A percentile compares a stretch with the other conserved stretches of the same genome.
Conservation (phyloP, 2,329 filamentous ascomycete genomes). For the Apiospora hydei region DNA sequence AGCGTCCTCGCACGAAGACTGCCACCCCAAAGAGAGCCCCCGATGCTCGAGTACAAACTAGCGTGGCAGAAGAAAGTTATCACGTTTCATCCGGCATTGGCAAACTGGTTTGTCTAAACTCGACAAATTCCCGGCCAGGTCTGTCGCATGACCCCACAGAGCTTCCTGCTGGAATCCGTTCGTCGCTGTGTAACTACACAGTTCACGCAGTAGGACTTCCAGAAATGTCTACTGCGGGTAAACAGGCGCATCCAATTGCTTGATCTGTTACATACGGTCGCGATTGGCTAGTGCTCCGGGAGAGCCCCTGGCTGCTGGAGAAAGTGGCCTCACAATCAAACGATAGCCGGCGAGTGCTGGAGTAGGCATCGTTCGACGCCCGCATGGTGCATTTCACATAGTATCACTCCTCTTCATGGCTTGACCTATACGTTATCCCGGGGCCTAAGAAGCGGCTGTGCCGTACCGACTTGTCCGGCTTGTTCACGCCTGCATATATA, state of each 20-base stretch:
- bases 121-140: background rate
- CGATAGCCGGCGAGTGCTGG: constrained; percentile 2
- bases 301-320: background rate
- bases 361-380: constrained; percentile 8
- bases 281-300: background rate
- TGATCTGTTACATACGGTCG: background rate
- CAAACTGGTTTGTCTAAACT: background rate
- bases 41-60: background rate
- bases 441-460: background rate
- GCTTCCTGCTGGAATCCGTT: background rate
- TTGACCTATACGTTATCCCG: background rate
- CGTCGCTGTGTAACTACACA: background rate
- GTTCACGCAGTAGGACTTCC: background rate
- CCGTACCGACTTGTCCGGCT: background rate
- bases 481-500: background rate
- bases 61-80: background rate
- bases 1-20: background rate
- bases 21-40: background rate
- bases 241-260: background rate
- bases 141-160: background rate
- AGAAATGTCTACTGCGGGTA: background rate
- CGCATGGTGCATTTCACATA: constrained; percentile 11
- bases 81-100: background rate
- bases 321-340: constrained; percentile 8
- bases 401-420: background rate